These are phyloP conservation scores for Fraxinus xanthoxyloides DNA, from an alignment of 305 asterid genomes.

Conservation along the genomic window DNA sequence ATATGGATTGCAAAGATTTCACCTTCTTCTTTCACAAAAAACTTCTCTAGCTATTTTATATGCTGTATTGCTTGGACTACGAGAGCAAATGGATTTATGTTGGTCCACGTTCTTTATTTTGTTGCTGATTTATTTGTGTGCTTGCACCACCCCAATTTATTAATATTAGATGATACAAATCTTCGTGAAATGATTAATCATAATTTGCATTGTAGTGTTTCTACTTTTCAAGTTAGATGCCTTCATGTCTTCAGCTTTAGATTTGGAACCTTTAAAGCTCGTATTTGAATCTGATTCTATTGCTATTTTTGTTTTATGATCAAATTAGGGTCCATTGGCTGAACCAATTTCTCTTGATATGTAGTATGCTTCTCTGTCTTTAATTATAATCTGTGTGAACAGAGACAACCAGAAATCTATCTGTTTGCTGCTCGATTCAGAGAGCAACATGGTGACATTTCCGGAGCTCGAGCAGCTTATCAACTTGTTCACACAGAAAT, in stretches of 20 bases:
- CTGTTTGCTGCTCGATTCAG: slow-evolving; percentile 87
- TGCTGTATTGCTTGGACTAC: neutral
- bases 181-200: neutral
- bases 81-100: neutral
- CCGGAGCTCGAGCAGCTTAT: slow-evolving; percentile 91
- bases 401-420: slow-evolving; percentile 99
- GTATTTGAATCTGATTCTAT: neutral
- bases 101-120: neutral
- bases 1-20: neutral
- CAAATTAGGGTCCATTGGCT: neutral
- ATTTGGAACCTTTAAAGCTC: neutral
- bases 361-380: slow-evolving; percentile 16
- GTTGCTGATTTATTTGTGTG: neutral
- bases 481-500: slow-evolving; percentile 89
- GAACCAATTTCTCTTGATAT: neutral
- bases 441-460: slow-evolving; percentile 79
- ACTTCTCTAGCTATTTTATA: neutral
- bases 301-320: neutral
- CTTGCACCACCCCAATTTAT: neutral
- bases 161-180: neutral
- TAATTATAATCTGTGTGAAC: slow-evolving; percentile 34
- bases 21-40: neutral
- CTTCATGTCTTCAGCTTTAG: neutral
- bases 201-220: neutral
- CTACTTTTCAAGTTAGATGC: neutral